Percentiles rank a stretch among this genome's conserved stretches.
phyloP scores from a whole-genome alignment of 805 yeast species.

The Candida orba region DNA sequence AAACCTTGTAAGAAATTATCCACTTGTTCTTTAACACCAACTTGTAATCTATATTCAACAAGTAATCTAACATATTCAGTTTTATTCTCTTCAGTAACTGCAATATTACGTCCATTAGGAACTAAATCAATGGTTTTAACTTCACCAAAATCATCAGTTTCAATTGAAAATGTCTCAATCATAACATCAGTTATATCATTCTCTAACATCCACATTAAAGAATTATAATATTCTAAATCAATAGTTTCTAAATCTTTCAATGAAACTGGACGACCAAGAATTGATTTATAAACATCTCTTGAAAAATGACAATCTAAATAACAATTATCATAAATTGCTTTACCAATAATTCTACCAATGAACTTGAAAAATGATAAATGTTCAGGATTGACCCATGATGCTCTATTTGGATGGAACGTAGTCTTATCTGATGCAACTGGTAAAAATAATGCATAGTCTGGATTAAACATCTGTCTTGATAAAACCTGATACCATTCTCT shows the following conservation, averaged over 20 bases:
- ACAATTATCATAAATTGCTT: conserved; percentile 83
- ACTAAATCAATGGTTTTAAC: conserved; percentile 75
- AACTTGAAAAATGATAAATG: conserved; percentile 89
- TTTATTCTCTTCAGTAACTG: conserved; percentile 88
- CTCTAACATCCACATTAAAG: conserved; percentile 91
- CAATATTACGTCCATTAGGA: conserved; percentile 72
- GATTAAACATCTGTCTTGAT: conserved; percentile 91
- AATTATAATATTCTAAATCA: conserved; percentile 87
- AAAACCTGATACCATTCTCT: conserved; percentile 97
- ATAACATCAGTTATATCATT: conserved; percentile 95
- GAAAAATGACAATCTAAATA: conserved; percentile 92
- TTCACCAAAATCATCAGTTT: conserved; percentile 89
- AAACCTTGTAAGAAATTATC: conserved; percentile 80
- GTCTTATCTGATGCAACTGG: conserved; percentile 91
- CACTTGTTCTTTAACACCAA: conserved; percentile 82
- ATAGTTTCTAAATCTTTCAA: conserved; percentile 91
- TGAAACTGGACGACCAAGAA: conserved; percentile 72
- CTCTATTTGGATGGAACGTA: conserved; percentile 91
- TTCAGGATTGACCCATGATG: conserved; percentile 89
- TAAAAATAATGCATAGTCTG: conserved; percentile 85
- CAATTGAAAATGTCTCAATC: conserved; percentile 90
- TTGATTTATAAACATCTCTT: conserved; percentile 86
- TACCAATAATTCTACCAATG: conserved; percentile 89
- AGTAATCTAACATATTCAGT: conserved; percentile 80
- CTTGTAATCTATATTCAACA: conserved; percentile 79